These are phyloP conservation scores for Inonotus obliquus DNA, from an alignment of 1,284 basidiomycete genomes.

Conservation along the genomic window DNA sequence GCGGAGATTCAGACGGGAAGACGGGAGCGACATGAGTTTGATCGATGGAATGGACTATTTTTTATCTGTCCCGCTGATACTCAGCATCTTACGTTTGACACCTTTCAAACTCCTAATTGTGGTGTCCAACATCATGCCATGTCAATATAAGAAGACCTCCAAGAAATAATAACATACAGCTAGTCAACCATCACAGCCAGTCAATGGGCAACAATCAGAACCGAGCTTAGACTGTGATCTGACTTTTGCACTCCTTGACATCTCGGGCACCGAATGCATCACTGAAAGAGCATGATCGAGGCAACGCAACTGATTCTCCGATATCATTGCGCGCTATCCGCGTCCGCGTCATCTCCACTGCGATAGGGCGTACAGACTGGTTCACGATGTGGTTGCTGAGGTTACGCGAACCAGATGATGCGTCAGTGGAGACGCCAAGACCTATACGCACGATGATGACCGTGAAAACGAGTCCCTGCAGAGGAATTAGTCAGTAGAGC, in stretches of 20 bases:
- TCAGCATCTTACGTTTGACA: too few species aligned
- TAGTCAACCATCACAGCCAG: too few species aligned
- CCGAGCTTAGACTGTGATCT: background rate
- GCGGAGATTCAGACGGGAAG: slow-evolving; percentile 33
- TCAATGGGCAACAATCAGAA: background rate
- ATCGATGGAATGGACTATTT: background rate
- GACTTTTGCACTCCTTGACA: background rate
- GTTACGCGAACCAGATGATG: background rate
- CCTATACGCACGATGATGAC: slow-evolving; percentile 34
- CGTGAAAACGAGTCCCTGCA: slow-evolving; percentile 28
- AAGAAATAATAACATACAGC: too few species aligned
- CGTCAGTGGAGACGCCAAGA: slow-evolving; percentile 25
- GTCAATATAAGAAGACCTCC: too few species aligned
- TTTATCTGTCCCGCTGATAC: too few species aligned
- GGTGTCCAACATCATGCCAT: too few species aligned
- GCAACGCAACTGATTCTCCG: background rate
- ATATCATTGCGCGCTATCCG: background rate
- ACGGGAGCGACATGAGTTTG: slow-evolving; percentile 14
- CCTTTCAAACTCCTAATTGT: too few species aligned
- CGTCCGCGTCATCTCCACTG: background rate
- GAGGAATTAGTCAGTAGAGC: background rate
- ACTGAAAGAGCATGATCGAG: background rate
- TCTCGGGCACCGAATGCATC: background rate
- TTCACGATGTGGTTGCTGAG: background rate
- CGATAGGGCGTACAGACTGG: background rate